These are phyloP conservation scores for Penicillium lividum DNA, from an alignment of 495 filamentous ascomycete genomes.

Conservation along the genomic window DNA sequence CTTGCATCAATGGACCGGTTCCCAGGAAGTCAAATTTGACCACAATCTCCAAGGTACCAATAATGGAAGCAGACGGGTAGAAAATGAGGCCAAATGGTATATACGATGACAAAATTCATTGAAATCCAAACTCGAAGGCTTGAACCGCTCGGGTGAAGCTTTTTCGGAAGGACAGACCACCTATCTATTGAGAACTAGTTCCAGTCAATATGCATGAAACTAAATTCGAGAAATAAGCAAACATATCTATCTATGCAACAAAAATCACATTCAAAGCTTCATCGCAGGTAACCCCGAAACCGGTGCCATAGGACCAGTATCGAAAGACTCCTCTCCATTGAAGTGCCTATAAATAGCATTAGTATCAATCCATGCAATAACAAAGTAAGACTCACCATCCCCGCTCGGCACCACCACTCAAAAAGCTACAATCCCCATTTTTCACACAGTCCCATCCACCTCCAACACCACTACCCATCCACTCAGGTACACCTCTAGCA, in stretches of 20 bases:
- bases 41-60: no score
- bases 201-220: neutral
- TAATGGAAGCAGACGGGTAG: no score
- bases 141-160: no score
- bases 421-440: constrained; percentile 81
- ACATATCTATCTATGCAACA: neutral
- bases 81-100: no score
- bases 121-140: no score
- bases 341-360: constrained; percentile 59
- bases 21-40: no score
- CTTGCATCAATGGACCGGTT: no score
- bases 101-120: no score
- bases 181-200: no score
- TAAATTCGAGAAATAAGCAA: neutral
- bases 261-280: constrained; percentile 14
- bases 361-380: constrained; percentile 6
- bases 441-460: constrained; percentile 78
- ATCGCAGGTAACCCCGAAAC: constrained; percentile 14
- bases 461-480: constrained; percentile 65
- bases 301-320: constrained; percentile 44
- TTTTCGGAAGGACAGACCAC: no score
- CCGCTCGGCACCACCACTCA: constrained; percentile 79
- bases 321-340: constrained; percentile 72
- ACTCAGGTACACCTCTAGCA: constrained; percentile 45
- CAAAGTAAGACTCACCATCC: constrained; percentile 68